A percentile compares a stretch with the other conserved stretches of the same genome.
phyloP scores from a whole-genome alignment of 352 stramenopile genomes.

The Phytophthora agathidicida region DNA sequence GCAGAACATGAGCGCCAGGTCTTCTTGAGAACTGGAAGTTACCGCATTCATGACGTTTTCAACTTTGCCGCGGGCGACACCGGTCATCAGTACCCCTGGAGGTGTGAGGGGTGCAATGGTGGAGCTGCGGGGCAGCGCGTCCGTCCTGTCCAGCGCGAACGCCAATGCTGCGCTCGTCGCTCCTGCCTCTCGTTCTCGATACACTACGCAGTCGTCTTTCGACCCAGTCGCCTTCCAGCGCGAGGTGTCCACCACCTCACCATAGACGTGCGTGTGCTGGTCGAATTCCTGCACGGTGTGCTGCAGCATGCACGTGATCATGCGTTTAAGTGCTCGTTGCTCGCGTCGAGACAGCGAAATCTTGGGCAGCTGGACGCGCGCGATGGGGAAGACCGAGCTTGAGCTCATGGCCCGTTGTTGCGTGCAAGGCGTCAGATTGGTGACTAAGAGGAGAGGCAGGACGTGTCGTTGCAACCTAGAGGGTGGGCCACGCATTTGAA shows the following conservation, averaged over 20 bases:
- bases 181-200: slow-evolving; percentile 23
- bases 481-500: slow-evolving; percentile 13
- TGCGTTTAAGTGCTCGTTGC: slow-evolving; percentile 15
- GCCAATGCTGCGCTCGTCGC: slow-evolving; percentile 12
- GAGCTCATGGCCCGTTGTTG: slow-evolving; percentile 11
- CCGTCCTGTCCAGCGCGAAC: slow-evolving; percentile 13
- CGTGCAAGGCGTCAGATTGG: not conserved
- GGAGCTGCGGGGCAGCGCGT: slow-evolving; percentile 2
- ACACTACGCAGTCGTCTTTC: slow-evolving; percentile 25
- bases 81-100: slow-evolving; percentile 36
- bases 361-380: slow-evolving; percentile 32
- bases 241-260: slow-evolving; percentile 29
- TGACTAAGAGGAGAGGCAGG: slow-evolving; percentile 14
- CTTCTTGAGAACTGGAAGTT: slow-evolving; percentile 38
- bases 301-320: slow-evolving; percentile 37
- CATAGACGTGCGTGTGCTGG: slow-evolving; percentile 22
- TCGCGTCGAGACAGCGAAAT: slow-evolving; percentile 26
- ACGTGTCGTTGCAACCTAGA: slow-evolving; percentile 3
- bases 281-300: slow-evolving; percentile 42
- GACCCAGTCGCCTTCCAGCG: slow-evolving; percentile 37
- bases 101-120: slow-evolving; percentile 8
- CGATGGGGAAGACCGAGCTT: slow-evolving; percentile 30
- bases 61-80: slow-evolving; percentile 39
- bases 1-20: slow-evolving; percentile 36
- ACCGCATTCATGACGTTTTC: slow-evolving; percentile 52